phyloP scores from a whole-genome alignment of 139 green algal genomes.

The Diplosphaera chodatii region DNA sequence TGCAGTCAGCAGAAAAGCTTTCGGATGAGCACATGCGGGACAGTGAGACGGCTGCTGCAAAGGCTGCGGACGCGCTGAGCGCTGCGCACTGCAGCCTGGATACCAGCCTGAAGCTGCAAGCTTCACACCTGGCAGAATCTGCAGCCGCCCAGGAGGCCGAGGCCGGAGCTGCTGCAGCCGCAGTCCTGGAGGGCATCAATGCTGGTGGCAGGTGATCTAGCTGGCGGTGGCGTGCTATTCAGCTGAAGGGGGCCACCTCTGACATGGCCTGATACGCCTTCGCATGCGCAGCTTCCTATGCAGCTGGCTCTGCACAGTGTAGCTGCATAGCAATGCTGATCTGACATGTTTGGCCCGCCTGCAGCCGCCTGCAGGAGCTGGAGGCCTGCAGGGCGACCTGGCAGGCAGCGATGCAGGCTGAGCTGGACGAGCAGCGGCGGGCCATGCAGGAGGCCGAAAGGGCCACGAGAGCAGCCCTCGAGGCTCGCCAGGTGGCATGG shows the following conservation, averaged over 20 bases:
- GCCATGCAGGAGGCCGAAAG: neutral
- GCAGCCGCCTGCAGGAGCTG: neutral
- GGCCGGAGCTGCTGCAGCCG: conserved; percentile 10
- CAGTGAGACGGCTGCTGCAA: conserved; percentile 16
- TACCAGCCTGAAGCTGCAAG: conserved; percentile 14
- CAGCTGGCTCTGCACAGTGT: too few species aligned
- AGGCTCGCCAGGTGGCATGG: neutral
- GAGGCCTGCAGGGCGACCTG: neutral
- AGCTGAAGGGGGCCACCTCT: too few species aligned
- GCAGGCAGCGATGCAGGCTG: neutral
- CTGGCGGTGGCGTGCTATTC: too few species aligned
- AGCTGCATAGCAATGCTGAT: neutral
- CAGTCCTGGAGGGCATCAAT: neutral
- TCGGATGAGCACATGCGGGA: neutral
- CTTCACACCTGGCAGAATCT: conserved; percentile 34
- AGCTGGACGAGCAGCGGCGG: neutral
- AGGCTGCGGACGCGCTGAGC: conserved; percentile 5
- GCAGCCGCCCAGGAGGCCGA: conserved; percentile 4
- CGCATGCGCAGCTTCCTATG: too few species aligned
- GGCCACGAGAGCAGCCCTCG: neutral
- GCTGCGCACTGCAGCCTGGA: conserved; percentile 15
- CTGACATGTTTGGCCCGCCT: neutral
- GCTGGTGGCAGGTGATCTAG: neutral
- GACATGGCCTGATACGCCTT: too few species aligned
- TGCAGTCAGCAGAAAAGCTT: too few species aligned